These are phyloP conservation scores for Phytophthora parvispora DNA, from an alignment of 352 stramenopile genomes.

Conservation along the genomic window DNA sequence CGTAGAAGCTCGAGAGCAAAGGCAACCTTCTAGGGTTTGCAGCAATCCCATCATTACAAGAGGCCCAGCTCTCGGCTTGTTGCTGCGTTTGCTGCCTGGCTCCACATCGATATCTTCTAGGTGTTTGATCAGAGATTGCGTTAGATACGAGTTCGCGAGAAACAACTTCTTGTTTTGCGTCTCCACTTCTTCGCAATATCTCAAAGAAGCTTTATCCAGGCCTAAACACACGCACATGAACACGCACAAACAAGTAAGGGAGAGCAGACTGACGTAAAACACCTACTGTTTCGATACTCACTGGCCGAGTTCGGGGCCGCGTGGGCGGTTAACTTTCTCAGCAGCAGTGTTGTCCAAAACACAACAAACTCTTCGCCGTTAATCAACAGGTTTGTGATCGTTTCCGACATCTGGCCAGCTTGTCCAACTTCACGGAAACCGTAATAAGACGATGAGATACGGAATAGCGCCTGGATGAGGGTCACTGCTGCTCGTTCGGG, in stretches of 20 bases:
- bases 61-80: constrained; percentile 42
- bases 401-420: constrained; percentile 79
- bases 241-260: constrained; percentile 3
- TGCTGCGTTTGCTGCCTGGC: constrained; percentile 17
- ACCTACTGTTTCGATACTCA: constrained; percentile 39
- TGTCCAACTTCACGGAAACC: constrained; percentile 88
- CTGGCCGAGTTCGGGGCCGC: constrained; percentile 43
- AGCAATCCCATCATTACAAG: constrained; percentile 94
- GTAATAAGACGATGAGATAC: constrained; percentile 89
- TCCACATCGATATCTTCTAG: constrained; percentile 72
- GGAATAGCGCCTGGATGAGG: constrained; percentile 87
- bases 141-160: constrained; percentile 78
- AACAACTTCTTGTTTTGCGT: constrained; percentile 80
- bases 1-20: constrained; percentile 92
- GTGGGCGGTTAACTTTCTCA: constrained; percentile 74
- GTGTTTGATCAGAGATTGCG: constrained; percentile 69
- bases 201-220: constrained; percentile 59
- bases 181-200: constrained; percentile 77
- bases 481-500: constrained; percentile 73
- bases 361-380: constrained; percentile 89
- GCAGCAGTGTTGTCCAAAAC: constrained; percentile 87
- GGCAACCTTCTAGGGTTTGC: constrained; percentile 91
- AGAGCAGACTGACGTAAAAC: background rate
- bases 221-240: constrained; percentile 48
- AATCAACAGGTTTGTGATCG: constrained; percentile 78